Base-by-base conservation (phyloP, 768 basidiomycete genomes). In the Trametes maxima region DNA sequence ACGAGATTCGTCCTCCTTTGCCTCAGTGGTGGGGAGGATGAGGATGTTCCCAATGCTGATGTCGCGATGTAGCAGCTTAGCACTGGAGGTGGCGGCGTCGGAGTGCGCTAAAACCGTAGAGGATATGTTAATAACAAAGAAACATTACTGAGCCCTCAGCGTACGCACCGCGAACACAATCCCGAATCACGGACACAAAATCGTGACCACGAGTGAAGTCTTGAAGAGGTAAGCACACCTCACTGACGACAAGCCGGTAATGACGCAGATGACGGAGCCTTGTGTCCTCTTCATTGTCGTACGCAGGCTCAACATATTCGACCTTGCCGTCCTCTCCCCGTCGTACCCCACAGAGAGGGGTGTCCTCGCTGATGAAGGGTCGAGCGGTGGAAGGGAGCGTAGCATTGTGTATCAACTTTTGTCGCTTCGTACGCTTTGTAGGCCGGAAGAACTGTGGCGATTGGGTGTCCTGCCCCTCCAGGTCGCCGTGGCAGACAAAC, bases 41-140 rank as follows among this genome's bases (percentile, higher is more conserved):
- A 59, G 33, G 36, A 64, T 55, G 28, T 59, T 64, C 7, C 46
- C 49, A 6, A 14, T 2, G 36, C 63, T 54, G 52, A 64, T 44
- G 13, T 64, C 63, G 12, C 59, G 53, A 14, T 60, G 59, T 1
- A 60, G 46, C 13, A 54, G 43, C 17, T n/a, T 2, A 5, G 28
- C n/a, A 3, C n/a, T 10, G 2, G 24, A 21, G 1, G 11, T 19
- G 28, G n/a, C 28, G 2, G 54, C 54, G 7, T 46, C 43, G 17
- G 17, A 24, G 17, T 59, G 58, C 3, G 44, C 58, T 59, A 19
- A 16, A 1, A 16, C 1, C 3, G 21, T 19, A 33, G 46, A 10
- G 19, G 2, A 13, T 43, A 3, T 3, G 21, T 58, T 24, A 14
- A 25, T 33, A 2, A 2, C 11, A 19, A 12, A 16, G 19, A 19